Percentiles rank a stretch among this genome's conserved stretches.
Conservation (phyloP, 352 stramenopile genomes). For the Pilasporangium apinafurcum region DNA sequence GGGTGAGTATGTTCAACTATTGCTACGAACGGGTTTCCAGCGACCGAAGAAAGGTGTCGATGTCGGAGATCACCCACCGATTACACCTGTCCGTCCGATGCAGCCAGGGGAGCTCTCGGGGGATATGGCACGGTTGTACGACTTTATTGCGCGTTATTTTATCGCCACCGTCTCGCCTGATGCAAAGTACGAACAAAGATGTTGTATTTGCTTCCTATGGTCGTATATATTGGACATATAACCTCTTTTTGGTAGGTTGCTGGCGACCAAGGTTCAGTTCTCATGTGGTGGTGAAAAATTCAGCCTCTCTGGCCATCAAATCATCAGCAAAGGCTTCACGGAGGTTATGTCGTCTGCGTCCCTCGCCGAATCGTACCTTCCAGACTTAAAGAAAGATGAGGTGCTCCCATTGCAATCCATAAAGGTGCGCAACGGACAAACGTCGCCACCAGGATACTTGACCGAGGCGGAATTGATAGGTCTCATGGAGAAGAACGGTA, state of each 20-base stretch:
- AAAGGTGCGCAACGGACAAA: constrained; percentile 60
- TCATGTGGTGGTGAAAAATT: constrained; percentile 59
- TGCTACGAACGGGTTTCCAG: constrained; percentile 14
- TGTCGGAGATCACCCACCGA: constrained; percentile 64
- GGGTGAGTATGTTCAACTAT: constrained; percentile 11
- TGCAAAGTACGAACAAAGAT: constrained; percentile 30
- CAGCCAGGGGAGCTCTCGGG: constrained; percentile 47
- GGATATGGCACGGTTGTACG: constrained; percentile 76
- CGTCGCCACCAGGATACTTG: constrained; percentile 55
- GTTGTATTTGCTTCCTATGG: constrained; percentile 39
- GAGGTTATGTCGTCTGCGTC: constrained; percentile 14
- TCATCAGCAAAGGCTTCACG: constrained; percentile 24
- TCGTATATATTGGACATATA: constrained; percentile 10
- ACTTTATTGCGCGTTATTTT: constrained; percentile 85
- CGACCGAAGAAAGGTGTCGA: constrained; percentile 31
- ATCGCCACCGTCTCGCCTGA: constrained; percentile 82
- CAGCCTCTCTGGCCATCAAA: constrained; percentile 55
- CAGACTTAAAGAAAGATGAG: constrained; percentile 47
- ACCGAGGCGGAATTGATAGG: constrained; percentile 79
- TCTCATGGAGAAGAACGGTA: constrained; percentile 81
- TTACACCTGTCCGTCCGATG: constrained; percentile 65
- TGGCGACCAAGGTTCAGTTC: constrained; percentile 36
- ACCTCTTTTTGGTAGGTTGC: constrained; percentile 2
- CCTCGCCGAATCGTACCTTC: constrained; percentile 24
- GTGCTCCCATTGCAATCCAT: constrained; percentile 45